Percentiles rank a stretch among this genome's conserved stretches.
Evolutionary conservation across 129 eudicot species (phyloP).

Genomic region (Pseudognaphalium luteoalbum): DNA sequence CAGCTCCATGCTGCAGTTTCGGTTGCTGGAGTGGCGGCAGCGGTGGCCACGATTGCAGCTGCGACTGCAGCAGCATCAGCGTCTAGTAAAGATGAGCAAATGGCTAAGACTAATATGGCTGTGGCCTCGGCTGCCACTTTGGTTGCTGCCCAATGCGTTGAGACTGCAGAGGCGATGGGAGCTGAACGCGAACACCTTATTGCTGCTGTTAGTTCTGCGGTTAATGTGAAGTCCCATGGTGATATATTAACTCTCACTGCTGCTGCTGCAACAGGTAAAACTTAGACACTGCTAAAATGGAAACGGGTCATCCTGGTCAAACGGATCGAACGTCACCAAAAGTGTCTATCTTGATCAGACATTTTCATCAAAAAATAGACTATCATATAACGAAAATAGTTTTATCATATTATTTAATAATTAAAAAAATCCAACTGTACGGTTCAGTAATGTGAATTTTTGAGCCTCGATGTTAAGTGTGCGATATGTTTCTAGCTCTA

Average conservation of each 20-base stretch:
- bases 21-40: conserved; percentile 94
- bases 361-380: neutral
- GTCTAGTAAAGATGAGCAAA: conserved; percentile 71
- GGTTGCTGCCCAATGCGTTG: conserved; percentile 98
- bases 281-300: neutral
- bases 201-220: conserved; percentile 92
- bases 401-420: too few relatives aligned
- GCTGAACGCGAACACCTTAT: conserved; percentile 89
- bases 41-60: conserved; percentile 90
- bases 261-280: conserved; percentile 91
- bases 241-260: conserved; percentile 94
- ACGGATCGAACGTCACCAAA: neutral
- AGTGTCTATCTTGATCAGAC: neutral
- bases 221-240: conserved; percentile 84
- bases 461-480: neutral
- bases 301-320: neutral
- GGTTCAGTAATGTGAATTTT: neutral
- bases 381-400: neutral
- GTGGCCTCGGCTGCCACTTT: conserved; percentile 95
- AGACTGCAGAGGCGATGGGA: conserved; percentile 95
- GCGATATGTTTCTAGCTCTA: conserved; percentile 47
- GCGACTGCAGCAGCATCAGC: conserved; percentile 84
- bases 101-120: conserved; percentile 89
- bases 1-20: conserved; percentile 94
- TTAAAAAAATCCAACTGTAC: neutral